Base-by-base conservation (phyloP, 2,329 filamentous ascomycete species). In the Colletotrichum orchidophilum region DNA sequence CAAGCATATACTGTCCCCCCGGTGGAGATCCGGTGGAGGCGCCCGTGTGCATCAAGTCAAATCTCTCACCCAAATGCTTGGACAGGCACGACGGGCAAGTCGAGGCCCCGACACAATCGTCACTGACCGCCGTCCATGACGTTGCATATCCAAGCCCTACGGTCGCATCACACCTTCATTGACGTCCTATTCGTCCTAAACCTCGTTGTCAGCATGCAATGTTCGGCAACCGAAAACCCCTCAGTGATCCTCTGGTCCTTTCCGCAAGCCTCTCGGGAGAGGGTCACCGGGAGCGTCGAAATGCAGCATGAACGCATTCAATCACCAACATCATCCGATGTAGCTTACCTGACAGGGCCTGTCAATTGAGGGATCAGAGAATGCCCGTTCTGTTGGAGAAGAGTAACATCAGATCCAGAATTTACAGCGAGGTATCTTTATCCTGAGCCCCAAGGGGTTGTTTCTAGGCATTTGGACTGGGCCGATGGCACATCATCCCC, bases 1-100 rank as follows among this genome's bases (percentile, higher is more conserved):
- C 6, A 39, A 39, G 18, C 60, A 54, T 9, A 53, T 6, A 33
- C 42, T 35, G n/a, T n/a, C 62, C 53, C 12, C 58, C 52, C 27
- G 39, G 68, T 71, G 68, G 68, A 71, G 68, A 59, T 71, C 64
- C 52, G 64, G 68, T 63, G 68, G 68, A 71, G 64, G 68, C 13
- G 31, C n/a, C 58, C 59, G 52, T 24, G 53, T 59, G 68, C 64
- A 68, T 62, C 68, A 71, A 63, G 52, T 59, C 58, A 63, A 71
- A 71, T 71, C 39, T 68, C 68, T 71, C 68, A 68, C 68, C 64
- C 54, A 65, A 60, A 61, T 54, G 35, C 33, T 62, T 39, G 55
- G 24, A 53, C 39, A 53, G 33, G 27, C 52, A 18, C 49, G 24
- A 53, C 39, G 46, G 33, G 27, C 52, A 18, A 39, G 52, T 68